Base-by-base conservation (phyloP, 371 early-diverging fungal genomes). In the Rhizopus arrhizus region DNA sequence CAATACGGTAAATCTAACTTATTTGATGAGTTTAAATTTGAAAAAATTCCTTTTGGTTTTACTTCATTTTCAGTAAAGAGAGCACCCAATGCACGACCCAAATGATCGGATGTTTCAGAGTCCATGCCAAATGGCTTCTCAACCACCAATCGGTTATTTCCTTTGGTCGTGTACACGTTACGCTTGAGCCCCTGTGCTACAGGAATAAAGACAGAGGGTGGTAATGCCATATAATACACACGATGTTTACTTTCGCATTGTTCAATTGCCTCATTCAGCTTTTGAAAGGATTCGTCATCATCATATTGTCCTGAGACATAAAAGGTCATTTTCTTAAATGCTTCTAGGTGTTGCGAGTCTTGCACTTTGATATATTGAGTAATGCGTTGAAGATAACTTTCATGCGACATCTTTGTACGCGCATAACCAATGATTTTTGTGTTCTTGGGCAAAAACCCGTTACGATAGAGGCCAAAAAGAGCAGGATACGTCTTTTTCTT, bases 81-180 rank as follows among this genome's bases (percentile, higher is more conserved):
- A 28, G 84, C 74, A 11, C 90, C 90, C 31, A 97, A 70, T 13
- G 87, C 88, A 38, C 64, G 68, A 46, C 76, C 85, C 15, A 97
- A 83, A 50, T 81, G 77, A 47, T 83, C 73, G 45, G 94, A 92
- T 33, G 86, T 86, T 40, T 90, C 92, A 13, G 86, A 81, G 67
- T 95, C 95, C 73, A 87, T 88, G 50, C 99, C 99, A 86, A 97
- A 97, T 0, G 99, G 99, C 78, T 99, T 99, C 70, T 99, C 99
- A 13, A 98, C 89, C 51, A 95, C 88, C 53, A 99, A 53, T 31
- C 91, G 87, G 80, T 90, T 94, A 56, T 69, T 73, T 22, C 89
- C 91, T 42, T 73, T 68, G 28, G 59, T 64, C 16, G 83, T 69
- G 58, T 92, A 92, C 3, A 81, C 83, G 60, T 88, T 77, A 31